Evolutionary conservation across 73 alveolate genomes (phyloP).

Genomic region (Paramecium bursaria): DNA sequence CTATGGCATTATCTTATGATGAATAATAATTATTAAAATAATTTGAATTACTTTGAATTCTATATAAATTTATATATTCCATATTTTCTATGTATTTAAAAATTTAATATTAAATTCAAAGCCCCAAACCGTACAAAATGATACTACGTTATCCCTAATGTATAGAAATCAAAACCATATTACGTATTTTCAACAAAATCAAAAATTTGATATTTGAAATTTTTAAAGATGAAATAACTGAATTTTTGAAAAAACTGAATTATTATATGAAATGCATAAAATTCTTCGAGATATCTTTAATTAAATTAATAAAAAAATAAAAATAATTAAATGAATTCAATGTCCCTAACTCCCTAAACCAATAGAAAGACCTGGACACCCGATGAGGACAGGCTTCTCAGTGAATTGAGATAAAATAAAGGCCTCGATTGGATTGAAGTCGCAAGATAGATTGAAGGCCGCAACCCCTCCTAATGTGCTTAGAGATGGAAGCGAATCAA

Average conservation of each 20-base stretch:
- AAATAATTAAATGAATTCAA: not conserved
- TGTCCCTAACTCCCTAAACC: constrained; percentile 19
- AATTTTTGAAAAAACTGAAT: constrained; percentile 51
- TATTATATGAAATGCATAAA: not conserved
- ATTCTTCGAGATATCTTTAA: too few species aligned
- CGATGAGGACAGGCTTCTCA: constrained; percentile 60
- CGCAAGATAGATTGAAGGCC: constrained; percentile 65
- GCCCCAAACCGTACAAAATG: too few species aligned
- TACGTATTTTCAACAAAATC: too few species aligned
- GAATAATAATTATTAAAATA: constrained; percentile 46
- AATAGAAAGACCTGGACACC: constrained; percentile 67
- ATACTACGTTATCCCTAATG: too few species aligned
- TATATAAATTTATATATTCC: constrained; percentile 13
- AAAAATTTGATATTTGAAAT: too few species aligned
- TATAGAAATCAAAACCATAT: too few species aligned
- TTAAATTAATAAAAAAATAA: not conserved
- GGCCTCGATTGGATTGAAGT: constrained; percentile 64
- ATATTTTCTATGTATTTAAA: too few species aligned
- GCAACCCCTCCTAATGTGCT: constrained; percentile 70
- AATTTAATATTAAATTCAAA: too few species aligned
- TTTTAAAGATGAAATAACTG: constrained; percentile 63
- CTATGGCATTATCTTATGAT: constrained; percentile 24
- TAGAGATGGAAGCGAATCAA: constrained; percentile 71
- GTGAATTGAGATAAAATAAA: constrained; percentile 26
- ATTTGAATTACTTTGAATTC: constrained; percentile 47